Evolutionary conservation across 192 early-diverging fungal species (phyloP).

Genomic region (Entomortierella chlamydospora): DNA sequence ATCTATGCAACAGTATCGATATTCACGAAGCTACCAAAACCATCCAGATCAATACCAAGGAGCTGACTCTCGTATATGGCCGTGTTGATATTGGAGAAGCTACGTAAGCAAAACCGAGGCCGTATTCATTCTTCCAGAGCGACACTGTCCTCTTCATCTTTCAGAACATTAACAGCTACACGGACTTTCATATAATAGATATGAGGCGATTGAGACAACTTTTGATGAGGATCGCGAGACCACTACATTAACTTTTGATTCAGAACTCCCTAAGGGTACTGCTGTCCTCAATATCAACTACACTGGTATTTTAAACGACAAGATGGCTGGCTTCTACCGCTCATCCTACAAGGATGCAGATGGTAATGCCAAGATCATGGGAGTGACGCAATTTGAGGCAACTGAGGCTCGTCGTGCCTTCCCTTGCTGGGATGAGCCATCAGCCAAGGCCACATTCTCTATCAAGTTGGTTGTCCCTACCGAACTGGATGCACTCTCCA

Average conservation of each 20-base stretch:
- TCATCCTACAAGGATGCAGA: constrained; percentile 66
- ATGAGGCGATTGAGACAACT: constrained; percentile 52
- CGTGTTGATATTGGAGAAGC: constrained; percentile 39
- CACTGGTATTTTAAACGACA: constrained; percentile 79
- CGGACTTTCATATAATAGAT: constrained; percentile 11
- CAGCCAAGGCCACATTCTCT: constrained; percentile 94
- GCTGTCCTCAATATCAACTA: constrained; percentile 69
- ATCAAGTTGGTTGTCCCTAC: constrained; percentile 83
- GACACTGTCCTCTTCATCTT: no score
- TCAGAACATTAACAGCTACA: no score
- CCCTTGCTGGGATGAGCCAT: constrained; percentile 98
- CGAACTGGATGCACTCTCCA: constrained; percentile 86
- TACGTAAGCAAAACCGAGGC: constrained; percentile 17
- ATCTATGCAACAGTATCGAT: constrained; percentile 11
- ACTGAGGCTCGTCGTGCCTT: constrained; percentile 91
- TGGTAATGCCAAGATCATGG: constrained; percentile 71
- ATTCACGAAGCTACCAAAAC: constrained; percentile 45
- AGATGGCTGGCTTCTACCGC: constrained; percentile 97
- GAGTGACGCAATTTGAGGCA: constrained; percentile 95
- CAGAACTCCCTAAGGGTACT: constrained; percentile 58
- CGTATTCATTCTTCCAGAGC: no score
- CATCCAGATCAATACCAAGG: constrained; percentile 53
- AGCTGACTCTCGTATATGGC: constrained; percentile 28
- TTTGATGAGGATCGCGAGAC: constrained; percentile 60
- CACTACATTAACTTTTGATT: constrained; percentile 69